Conservation (phyloP, 2,329 filamentous ascomycete genomes). For the Exophiala xenobiotica region DNA sequence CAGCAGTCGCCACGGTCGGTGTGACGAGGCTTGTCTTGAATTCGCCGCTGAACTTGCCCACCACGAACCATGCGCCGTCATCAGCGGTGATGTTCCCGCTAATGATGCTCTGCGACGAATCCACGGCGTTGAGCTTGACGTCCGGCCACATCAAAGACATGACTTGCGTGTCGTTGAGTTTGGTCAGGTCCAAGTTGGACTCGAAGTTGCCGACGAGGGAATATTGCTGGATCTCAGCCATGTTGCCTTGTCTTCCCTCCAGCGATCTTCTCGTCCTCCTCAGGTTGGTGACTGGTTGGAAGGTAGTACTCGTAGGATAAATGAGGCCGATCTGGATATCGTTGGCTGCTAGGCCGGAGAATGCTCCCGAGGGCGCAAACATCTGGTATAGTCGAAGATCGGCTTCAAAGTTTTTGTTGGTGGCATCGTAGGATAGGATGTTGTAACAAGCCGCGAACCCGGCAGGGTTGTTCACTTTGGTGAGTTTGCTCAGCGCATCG, state of each 20-base stretch:
- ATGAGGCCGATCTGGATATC: slow-evolving; percentile 34
- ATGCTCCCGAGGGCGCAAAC: slow-evolving; percentile 54
- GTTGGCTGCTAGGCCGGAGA: slow-evolving; percentile 41
- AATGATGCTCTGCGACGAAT: slow-evolving; percentile 23
- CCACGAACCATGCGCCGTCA: slow-evolving; percentile 39
- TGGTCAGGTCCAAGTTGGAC: slow-evolving; percentile 30
- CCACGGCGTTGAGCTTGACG: slow-evolving; percentile 35
- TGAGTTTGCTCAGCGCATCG: slow-evolving; percentile 55
- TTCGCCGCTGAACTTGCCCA: slow-evolving; percentile 34
- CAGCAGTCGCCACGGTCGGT: slow-evolving; percentile 27
- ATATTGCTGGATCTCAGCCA: slow-evolving; percentile 36
- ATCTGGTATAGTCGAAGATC: slow-evolving; percentile 74
- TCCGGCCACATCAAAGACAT: slow-evolving; percentile 37
- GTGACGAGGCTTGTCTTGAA: slow-evolving; percentile 28
- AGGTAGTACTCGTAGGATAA: slow-evolving; percentile 29
- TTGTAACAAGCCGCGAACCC: slow-evolving; percentile 84
- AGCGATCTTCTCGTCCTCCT: slow-evolving; percentile 18
- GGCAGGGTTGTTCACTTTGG: slow-evolving; percentile 64
- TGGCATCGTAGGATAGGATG: slow-evolving; percentile 66
- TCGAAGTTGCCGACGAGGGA: slow-evolving; percentile 36
- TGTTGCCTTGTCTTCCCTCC: slow-evolving; percentile 15
- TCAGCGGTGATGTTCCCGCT: slow-evolving; percentile 34
- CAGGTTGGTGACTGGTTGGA: slow-evolving; percentile 26
- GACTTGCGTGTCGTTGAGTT: slow-evolving; percentile 33
- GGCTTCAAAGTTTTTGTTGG: slow-evolving; percentile 69